Conservation (phyloP, 192 early-diverging fungal species). For the Dissophora globulifera region DNA sequence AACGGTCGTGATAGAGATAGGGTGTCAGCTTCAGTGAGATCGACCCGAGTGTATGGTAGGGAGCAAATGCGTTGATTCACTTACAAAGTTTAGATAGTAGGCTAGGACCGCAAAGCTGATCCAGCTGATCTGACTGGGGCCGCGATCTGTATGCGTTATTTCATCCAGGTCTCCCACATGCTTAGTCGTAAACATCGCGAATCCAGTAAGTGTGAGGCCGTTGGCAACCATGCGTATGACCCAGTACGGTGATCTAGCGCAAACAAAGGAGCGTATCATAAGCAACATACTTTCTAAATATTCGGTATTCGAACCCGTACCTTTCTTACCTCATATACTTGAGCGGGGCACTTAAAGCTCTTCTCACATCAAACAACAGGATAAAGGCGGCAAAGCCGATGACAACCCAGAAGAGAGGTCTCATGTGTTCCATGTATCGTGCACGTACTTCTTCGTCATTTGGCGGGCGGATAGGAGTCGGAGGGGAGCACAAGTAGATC, state of each 20-base stretch:
- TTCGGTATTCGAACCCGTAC: too few species aligned
- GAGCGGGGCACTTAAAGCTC: neutral
- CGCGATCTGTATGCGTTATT: neutral
- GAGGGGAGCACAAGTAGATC: neutral
- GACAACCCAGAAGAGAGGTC: constrained; percentile 1
- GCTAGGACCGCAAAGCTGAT: constrained; percentile 36
- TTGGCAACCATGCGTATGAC: constrained; percentile 18
- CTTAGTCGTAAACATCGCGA: neutral
- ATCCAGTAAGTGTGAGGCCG: constrained; percentile 1
- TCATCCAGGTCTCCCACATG: neutral
- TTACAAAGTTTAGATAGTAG: constrained; percentile 37
- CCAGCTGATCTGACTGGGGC: constrained; percentile 15
- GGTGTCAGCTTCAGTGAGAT: neutral
- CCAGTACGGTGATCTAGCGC: constrained; percentile 28
- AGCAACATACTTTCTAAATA: too few species aligned
- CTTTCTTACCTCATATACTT: constrained; percentile 34
- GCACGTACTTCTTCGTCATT: too few species aligned
- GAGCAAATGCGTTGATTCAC: neutral
- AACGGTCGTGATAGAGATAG: neutral
- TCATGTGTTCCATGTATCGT: too few species aligned
- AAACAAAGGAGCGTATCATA: too few species aligned
- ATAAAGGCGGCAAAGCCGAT: constrained; percentile 9
- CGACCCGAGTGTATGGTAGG: neutral
- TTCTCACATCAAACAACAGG: constrained; percentile 5
- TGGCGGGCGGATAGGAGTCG: too few species aligned